Base-by-base conservation (phyloP, 768 basidiomycete genomes). In the Termitomyces sp. region DNA sequence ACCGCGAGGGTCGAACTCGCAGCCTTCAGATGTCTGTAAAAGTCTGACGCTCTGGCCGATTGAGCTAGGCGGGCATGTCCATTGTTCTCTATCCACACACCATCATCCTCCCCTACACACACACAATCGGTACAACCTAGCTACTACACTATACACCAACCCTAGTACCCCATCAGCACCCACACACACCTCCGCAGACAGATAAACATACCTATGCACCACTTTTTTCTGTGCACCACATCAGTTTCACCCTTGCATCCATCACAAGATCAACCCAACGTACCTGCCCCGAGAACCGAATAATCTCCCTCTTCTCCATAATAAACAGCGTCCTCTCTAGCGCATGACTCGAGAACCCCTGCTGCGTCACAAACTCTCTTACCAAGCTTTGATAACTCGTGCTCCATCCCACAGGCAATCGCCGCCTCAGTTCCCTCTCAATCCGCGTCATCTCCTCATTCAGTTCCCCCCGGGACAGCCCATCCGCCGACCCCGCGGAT, bases 381-480 rank as follows among this genome's bases (percentile, higher is more conserved):
- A 94, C 82, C 45, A 99, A 77, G 62, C 88, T 90, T 69, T 95
- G 90, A 66, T 98, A 98, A 64, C 93, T 95, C 57, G 95, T 98
- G 59, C 87, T 93, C 93, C 95, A 98, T 2, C 96, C 95, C 45
- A 97, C 87, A 2, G 93, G 94, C 59, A 97, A 73, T 46, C 93
- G 76, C 60, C 91, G 75, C 51, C 85, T 75, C 40, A 96, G 74
- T 67, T 96, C 94, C 64, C 87, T 85, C 67, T 96, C 94, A 61
- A 99, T 97, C 60, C 81, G 79, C 30, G 78, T 74, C 79, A 98
- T 93, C 73, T 98, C 96, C 52, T 94, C 94, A 67, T 95, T 94
- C 38, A 98, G 73, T 63, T 94, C 93, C 3, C 88, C 87, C 42
- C 95, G 83, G 14, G 93, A 90, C 56, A 98, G 75, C 0, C 97